Conservation (phyloP, 208 protist species). For the Eutreptiella sp. region DNA sequence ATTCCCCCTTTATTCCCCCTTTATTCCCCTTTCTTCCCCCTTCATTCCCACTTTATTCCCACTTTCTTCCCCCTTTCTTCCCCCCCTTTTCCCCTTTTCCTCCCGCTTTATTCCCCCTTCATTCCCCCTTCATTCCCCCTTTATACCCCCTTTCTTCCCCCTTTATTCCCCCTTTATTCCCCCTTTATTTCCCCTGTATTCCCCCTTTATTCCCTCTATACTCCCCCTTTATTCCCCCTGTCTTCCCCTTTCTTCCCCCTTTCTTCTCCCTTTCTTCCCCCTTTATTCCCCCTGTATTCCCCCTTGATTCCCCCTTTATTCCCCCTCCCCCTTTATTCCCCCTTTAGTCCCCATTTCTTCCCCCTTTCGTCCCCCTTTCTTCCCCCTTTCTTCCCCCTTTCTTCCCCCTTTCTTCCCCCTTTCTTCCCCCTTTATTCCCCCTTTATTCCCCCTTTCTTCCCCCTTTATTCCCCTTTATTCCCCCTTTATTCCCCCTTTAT, state of each 20-base stretch:
- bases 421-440: too few species aligned
- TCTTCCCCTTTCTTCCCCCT: not conserved
- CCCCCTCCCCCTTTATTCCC: conserved; percentile 1
- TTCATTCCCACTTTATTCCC: too few species aligned
- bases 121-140: too few species aligned
- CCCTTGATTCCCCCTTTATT: not conserved
- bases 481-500: not conserved
- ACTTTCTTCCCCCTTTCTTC: conserved; percentile 2
- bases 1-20: not conserved
- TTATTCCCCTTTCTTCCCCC: conserved; percentile 3
- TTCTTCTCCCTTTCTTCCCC: not conserved
- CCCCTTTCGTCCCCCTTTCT: conserved; percentile 3
- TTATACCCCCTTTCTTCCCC: conserved; percentile 11
- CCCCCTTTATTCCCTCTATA: too few species aligned
- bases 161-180: not conserved
- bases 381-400: not conserved
- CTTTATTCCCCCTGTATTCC: too few species aligned
- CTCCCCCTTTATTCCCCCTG: too few species aligned
- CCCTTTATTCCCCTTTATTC: not conserved
- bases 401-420: not conserved
- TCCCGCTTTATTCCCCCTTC: too few species aligned
- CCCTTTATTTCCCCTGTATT: not conserved
- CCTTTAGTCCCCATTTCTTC: conserved; percentile 3
- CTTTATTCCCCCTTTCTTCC: too few species aligned
- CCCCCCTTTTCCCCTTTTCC: conserved; percentile 1